phyloP scores from a whole-genome alignment of 2,329 filamentous ascomycete genomes.

The Fusarium torreyae region DNA sequence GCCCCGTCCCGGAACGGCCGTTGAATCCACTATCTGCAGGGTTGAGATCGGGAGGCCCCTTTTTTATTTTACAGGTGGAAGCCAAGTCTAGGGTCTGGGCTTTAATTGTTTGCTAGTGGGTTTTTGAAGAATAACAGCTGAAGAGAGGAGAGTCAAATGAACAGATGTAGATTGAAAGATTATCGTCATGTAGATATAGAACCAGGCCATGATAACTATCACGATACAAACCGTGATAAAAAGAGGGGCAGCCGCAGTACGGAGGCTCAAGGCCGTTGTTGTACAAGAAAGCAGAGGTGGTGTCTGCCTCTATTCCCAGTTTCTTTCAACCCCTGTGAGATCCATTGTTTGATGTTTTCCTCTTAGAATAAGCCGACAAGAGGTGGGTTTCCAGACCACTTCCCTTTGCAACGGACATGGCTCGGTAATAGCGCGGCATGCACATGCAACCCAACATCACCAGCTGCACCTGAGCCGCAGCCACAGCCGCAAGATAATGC shows the following conservation, averaged over 20 bases:
- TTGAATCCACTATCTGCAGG: constrained; percentile 24
- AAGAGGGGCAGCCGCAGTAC: constrained; percentile 11
- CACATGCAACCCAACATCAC: constrained; percentile 24
- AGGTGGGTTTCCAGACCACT: constrained; percentile 25
- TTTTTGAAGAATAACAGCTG: not conserved
- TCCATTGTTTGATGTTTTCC: constrained; percentile 39
- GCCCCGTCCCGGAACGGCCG: constrained; percentile 46
- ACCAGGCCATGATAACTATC: not conserved
- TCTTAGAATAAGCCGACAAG: constrained; percentile 25
- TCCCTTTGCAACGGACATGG: constrained; percentile 33
- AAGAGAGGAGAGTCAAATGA: not conserved
- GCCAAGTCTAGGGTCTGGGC: constrained; percentile 4
- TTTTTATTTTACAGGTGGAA: constrained; percentile 14
- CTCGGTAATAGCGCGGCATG: constrained; percentile 46
- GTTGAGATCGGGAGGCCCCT: constrained; percentile 20
- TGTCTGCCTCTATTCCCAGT: constrained; percentile 36
- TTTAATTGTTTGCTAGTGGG: constrained; percentile 1
- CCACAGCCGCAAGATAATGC: constrained; percentile 17
- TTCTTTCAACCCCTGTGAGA: constrained; percentile 7
- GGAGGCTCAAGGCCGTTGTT: constrained; percentile 36
- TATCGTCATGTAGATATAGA: not conserved
- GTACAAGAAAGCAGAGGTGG: constrained; percentile 1
- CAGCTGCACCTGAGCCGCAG: constrained; percentile 18
- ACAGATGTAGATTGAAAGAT: not conserved
- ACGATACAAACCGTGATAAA: not conserved